Percentiles rank a stretch among this genome's conserved stretches.
Evolutionary conservation across 1,284 basidiomycete species (phyloP).

Genomic region (Ganoderma multipileum): DNA sequence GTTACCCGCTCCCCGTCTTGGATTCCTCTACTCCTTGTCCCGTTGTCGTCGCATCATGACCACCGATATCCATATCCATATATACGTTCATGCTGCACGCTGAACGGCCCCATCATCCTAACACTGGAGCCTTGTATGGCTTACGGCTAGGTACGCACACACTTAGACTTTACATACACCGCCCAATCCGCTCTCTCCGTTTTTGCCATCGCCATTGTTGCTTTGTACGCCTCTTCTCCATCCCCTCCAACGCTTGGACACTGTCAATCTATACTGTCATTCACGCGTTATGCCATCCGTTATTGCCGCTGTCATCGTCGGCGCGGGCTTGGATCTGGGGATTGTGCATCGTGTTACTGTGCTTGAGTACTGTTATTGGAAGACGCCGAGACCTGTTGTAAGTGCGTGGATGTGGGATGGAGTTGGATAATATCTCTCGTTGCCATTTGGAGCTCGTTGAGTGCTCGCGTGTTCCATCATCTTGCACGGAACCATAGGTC

Average conservation of each 20-base stretch:
- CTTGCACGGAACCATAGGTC: background rate
- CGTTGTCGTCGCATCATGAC: background rate
- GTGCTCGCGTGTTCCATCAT: background rate
- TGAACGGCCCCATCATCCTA: background rate
- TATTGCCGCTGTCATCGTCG: too few species aligned
- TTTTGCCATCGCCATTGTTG: background rate
- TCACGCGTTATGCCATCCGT: background rate
- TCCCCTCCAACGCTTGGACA: background rate
- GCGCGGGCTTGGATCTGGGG: background rate
- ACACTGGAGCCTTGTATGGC: background rate
- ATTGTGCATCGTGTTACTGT: constrained; percentile 1
- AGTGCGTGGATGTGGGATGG: background rate
- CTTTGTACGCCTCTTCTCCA: background rate
- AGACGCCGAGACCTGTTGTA: constrained; percentile 1
- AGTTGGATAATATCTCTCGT: background rate
- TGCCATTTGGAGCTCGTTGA: background rate
- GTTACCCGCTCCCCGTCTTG: background rate
- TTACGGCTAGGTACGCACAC: background rate
- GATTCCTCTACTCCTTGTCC: background rate
- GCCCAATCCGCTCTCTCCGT: too few species aligned
- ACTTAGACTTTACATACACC: background rate
- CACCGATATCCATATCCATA: background rate
- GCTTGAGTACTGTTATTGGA: constrained; percentile 6
- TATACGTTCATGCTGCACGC: background rate
- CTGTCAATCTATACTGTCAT: constrained; percentile 1